These are phyloP conservation scores for Chaetomium strumarium DNA, from an alignment of 2,329 filamentous ascomycete genomes.

Conservation along the genomic window DNA sequence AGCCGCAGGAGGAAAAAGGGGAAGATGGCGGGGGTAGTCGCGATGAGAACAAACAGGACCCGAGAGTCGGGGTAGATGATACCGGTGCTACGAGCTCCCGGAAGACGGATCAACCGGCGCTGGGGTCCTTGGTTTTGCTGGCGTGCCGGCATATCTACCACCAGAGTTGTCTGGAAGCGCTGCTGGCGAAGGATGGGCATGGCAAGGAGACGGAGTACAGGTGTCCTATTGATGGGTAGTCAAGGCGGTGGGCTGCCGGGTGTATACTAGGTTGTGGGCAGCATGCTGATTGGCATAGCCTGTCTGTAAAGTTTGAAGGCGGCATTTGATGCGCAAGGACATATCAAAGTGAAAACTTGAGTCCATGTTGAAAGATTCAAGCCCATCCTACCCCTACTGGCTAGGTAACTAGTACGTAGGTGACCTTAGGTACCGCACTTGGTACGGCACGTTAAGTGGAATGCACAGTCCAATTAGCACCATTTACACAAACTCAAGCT, in stretches of 20 bases:
- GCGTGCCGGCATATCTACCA: constrained; percentile 69
- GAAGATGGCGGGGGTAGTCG: constrained; percentile 31
- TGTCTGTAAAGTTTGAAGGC: too few species aligned
- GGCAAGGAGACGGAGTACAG: constrained; percentile 44
- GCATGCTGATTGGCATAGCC: not conserved
- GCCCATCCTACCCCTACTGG: too few species aligned
- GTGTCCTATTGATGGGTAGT: constrained; percentile 52
- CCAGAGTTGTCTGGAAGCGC: constrained; percentile 60
- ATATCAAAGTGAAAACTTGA: too few species aligned
- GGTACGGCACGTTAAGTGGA: too few species aligned
- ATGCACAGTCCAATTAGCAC: too few species aligned
- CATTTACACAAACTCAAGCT: too few species aligned
- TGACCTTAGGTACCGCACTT: too few species aligned
- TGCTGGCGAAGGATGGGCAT: constrained; percentile 46
- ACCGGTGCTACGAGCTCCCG: constrained; percentile 31
- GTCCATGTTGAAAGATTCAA: not conserved
- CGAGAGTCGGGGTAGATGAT: constrained; percentile 29
- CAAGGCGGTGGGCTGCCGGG: not conserved
- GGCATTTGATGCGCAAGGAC: not conserved
- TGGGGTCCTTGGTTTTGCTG: constrained; percentile 61
- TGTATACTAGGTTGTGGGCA: constrained; percentile 7
- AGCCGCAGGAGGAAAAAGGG: constrained; percentile 34
- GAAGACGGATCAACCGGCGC: constrained; percentile 39
- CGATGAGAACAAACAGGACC: constrained; percentile 34
- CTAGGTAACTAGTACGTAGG: too few species aligned